These are phyloP conservation scores for Cytospora chrysosperma DNA, from an alignment of 2,329 filamentous ascomycete species.

Conservation along the genomic window DNA sequence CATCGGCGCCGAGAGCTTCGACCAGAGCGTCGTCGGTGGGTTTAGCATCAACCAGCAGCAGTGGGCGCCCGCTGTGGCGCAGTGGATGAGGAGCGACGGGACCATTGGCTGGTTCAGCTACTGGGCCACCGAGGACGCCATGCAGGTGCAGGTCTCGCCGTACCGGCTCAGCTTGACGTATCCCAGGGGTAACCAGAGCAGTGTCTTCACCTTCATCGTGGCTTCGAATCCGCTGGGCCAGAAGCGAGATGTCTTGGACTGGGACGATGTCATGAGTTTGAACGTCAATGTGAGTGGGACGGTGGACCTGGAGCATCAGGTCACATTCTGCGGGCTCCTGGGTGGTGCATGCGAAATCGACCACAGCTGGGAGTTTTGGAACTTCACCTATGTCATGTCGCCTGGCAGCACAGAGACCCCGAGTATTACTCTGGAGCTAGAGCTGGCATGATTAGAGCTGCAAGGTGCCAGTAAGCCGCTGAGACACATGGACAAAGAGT, in stretches of 20 bases:
- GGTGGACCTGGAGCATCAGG: slow-evolving; percentile 38
- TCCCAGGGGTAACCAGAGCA: slow-evolving; percentile 48
- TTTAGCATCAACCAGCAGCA: slow-evolving; percentile 48
- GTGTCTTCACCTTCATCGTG: slow-evolving; percentile 51
- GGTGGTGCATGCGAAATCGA: slow-evolving; percentile 35
- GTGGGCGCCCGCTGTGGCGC: slow-evolving; percentile 60
- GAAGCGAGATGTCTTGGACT: slow-evolving; percentile 43
- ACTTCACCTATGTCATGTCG: slow-evolving; percentile 44
- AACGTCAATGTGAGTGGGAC: slow-evolving; percentile 46
- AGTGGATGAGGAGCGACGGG: slow-evolving; percentile 46
- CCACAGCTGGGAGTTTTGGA: slow-evolving; percentile 47
- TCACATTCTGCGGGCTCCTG: slow-evolving; percentile 43
- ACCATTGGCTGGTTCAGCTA: slow-evolving; percentile 19
- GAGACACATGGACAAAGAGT: neutral
- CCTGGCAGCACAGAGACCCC: slow-evolving; percentile 29
- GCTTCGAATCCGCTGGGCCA: slow-evolving; percentile 41
- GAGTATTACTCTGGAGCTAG: slow-evolving; percentile 23
- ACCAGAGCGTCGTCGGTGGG: slow-evolving; percentile 56
- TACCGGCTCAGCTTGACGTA: slow-evolving; percentile 51
- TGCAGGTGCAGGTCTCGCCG: slow-evolving; percentile 43
- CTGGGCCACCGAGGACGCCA: slow-evolving; percentile 39
- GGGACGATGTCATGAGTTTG: slow-evolving; percentile 50
- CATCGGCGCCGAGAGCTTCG: slow-evolving; percentile 60
- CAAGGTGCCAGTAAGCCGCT: neutral
- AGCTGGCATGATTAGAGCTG: slow-evolving; percentile 1